These are phyloP conservation scores for Oemleria cerasiformis DNA, from an alignment of 306 rosid species.

Conservation along the genomic window DNA sequence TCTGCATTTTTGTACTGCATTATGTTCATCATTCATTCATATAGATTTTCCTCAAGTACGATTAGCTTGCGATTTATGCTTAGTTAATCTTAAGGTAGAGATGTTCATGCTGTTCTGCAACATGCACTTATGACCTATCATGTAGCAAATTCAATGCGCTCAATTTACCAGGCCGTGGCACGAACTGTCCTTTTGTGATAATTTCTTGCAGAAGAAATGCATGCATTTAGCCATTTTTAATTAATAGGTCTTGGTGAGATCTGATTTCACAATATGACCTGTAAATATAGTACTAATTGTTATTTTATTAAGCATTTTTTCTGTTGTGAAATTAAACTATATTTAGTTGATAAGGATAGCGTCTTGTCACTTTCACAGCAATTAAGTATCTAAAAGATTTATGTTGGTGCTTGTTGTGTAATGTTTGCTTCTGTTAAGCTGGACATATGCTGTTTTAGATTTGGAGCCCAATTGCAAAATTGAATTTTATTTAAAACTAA, in stretches of 20 bases:
- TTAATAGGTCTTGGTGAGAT: too few relatives aligned
- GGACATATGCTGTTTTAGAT: neutral
- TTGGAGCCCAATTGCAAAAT: neutral
- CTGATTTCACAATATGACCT: too few relatives aligned
- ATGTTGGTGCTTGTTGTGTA: neutral
- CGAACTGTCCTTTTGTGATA: neutral
- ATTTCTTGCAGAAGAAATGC: neutral
- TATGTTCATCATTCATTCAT: too few relatives aligned
- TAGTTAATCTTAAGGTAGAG: neutral
- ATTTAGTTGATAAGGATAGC: neutral
- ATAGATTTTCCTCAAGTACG: neutral
- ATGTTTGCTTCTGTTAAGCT: conserved; percentile 2
- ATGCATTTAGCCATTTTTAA: neutral
- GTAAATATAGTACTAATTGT: neutral
- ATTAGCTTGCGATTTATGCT: neutral
- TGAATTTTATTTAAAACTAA: neutral
- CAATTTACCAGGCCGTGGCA: too few relatives aligned
- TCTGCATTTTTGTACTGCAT: neutral
- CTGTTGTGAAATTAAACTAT: neutral
- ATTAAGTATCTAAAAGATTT: neutral
- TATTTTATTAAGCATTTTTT: neutral
- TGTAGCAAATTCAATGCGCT: neutral
- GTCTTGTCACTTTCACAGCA: neutral
- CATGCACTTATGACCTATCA: neutral
- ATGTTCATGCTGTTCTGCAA: conserved; percentile 3